phyloP scores from a whole-genome alignment of 768 basidiomycete genomes.

The Mycena leptocephala region DNA sequence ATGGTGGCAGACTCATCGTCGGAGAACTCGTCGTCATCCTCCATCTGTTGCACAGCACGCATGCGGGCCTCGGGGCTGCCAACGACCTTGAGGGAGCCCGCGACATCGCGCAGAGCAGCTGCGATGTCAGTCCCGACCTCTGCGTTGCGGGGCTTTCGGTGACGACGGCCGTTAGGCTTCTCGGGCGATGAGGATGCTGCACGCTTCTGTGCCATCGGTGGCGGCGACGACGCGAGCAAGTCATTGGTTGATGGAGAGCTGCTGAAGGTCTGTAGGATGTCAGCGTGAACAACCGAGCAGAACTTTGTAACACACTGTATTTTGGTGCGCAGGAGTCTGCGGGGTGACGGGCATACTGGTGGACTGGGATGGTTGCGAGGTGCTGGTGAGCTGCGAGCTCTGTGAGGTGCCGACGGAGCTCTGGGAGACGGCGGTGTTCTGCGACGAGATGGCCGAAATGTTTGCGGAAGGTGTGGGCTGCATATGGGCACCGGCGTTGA shows the following conservation, averaged over 20 bases:
- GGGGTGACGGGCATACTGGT: neutral
- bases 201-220: neutral
- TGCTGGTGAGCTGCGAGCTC: neutral
- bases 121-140: neutral
- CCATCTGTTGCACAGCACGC: neutral
- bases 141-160: neutral
- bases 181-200: neutral
- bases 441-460: neutral
- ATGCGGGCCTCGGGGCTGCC: neutral
- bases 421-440: neutral
- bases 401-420: neutral
- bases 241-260: neutral
- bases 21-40: neutral
- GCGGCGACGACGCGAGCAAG: neutral
- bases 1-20: neutral
- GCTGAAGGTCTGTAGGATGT: neutral
- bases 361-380: neutral
- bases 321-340: neutral
- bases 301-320: neutral
- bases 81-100: slow-evolving; percentile 2
- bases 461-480: neutral
- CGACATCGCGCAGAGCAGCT: neutral
- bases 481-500: neutral
- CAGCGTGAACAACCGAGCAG: neutral
- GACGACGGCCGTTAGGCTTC: neutral